Conservation (phyloP, 768 basidiomycete genomes). For the Termitomyces sp. region DNA sequence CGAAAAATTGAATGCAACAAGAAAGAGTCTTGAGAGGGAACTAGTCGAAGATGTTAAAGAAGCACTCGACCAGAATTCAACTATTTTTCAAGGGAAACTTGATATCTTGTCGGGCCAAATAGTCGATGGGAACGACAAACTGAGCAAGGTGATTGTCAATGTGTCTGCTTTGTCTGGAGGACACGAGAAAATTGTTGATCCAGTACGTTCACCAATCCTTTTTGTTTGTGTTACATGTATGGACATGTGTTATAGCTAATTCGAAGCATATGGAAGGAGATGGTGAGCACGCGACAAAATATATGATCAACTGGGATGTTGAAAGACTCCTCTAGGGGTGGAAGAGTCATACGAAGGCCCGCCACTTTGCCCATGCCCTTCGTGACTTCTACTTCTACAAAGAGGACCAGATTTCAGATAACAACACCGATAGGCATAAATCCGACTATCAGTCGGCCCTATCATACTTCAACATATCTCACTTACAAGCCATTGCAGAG, state of each 20-base stretch:
- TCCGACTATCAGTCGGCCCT: background rate
- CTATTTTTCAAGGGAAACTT: background rate
- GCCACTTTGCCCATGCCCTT: slow-evolving; percentile 1
- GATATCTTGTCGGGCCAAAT: background rate
- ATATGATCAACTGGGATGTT: background rate
- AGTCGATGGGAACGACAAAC: background rate
- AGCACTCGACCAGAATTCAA: background rate
- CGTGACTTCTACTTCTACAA: background rate
- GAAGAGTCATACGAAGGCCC: background rate
- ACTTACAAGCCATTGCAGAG: background rate
- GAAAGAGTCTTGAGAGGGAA: background rate
- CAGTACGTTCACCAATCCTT: background rate
- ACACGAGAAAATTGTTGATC: background rate
- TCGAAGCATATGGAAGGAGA: background rate
- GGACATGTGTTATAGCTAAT: background rate
- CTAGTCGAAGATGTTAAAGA: background rate
- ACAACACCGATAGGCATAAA: too few relatives aligned
- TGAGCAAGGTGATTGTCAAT: background rate
- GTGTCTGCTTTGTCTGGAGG: background rate
- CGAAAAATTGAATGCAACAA: background rate
- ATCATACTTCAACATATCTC: background rate
- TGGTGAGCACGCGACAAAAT: background rate
- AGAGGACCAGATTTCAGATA: background rate
- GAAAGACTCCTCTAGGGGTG: background rate
- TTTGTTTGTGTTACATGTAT: background rate